Evolutionary conservation across 306 rosid genomes (phyloP), one percentile per base, ranked within the genome.

Genomic region (Inga laurina): DNA sequence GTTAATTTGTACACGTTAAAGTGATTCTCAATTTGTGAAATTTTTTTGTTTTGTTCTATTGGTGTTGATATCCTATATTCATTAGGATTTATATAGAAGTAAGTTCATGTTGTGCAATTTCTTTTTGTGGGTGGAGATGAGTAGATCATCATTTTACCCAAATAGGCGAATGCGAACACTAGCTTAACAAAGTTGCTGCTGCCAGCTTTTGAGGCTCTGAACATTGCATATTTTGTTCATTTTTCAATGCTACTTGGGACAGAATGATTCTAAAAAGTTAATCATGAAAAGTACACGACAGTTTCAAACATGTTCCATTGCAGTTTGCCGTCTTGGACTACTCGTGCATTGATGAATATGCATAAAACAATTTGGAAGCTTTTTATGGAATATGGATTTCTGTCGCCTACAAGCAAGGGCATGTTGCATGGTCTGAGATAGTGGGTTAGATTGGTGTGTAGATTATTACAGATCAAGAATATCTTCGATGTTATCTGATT

Each of bases 381-480:
- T 48, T 82, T 65, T 70, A n/a, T 19, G 72, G 64, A 75, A 72
- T 72, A 39, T 16, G 6, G 56, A 78, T 46, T 75, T 83, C 83
- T 78, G 77, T 82, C 2, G 44, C 51, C 44, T 74, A 44, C 30
- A 66, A 66, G 66, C 62, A 67, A 52, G 49, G 24, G 74, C 68
- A 13, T 56, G 79, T 67, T 37, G 10, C 0, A 27, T 75, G 69
- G 62, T 75, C 72, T 78, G 15, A 86, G 44, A 57, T 67, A 22
- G 21, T 49, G 43, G 45, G 14, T 10, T 48, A 14, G 54, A 48
- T 48, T 48, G 54, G 18, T 0, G 54, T 48, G 54, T 48, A 19
- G 54, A 48, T 48, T 14, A 48, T 48, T 48, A 13, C 18, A 48
- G 54, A 48, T 48, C 18, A 14, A 48, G 16, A 48, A 12, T 48